Base-by-base conservation (phyloP, 2,329 filamentous ascomycete species). In the Scolecobasidium constrictum region DNA sequence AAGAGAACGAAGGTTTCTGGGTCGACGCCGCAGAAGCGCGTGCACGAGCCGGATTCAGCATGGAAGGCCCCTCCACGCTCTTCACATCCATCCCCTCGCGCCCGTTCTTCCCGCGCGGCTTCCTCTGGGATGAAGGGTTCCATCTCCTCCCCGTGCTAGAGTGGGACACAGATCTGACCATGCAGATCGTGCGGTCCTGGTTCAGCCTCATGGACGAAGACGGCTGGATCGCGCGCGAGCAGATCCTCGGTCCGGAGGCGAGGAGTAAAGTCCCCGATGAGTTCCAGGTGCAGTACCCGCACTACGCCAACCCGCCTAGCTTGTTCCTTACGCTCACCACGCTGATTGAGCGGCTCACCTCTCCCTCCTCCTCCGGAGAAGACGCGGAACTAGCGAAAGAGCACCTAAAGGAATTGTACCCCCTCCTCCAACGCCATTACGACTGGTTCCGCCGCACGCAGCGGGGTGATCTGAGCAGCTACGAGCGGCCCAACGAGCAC, bases 51-150 rank as follows among this genome's bases (percentile, higher is more conserved):
- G 67, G 78, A 50, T 78, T 86, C 51, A 71, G 77, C 46, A 64
- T 79, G 1, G 86, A 88, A 56, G 86, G 86, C 0, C 86, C 88
- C 2, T 83, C 81, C 47, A 85, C 94, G 57, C 75, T 96, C 4
- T 94, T 88, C 57, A 90, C 87, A 5, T 84, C 81, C 52, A 80
- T 94, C 40, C 90, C 90, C 1, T 94, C 88, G 6, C 74, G 92
- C 5, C 83, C 90, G 0, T 93, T 94, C 66, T 96, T 96, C 64
- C 90, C 92, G 3, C 75, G 92, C 48, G 90, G 90, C 1, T 96
- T 96, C 58, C 71, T 96, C 3, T 96, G 92, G 90, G 92, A 96
- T 54, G 90, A 96, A 60, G 90, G 90, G 1, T 96, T 95, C 63
- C 90, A 96, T 56, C 69, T 96, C 17, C 68, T 94, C 41, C 86